Evolutionary conservation across 2,329 filamentous ascomycete genomes (phyloP).

Genomic region (Elsinoe necatrix): DNA sequence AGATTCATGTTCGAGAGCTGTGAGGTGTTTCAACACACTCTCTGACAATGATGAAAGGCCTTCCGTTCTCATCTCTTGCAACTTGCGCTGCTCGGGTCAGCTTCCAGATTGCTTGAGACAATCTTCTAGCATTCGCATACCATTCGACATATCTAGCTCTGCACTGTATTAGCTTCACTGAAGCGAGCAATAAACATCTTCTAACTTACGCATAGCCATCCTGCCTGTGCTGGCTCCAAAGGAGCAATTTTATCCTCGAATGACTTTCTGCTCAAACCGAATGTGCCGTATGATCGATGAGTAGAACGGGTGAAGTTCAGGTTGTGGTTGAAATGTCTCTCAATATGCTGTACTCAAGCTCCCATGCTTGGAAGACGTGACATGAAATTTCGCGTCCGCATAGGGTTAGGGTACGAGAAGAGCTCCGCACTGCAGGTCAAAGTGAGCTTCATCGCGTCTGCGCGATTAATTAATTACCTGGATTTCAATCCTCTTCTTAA

Average conservation of each 20-base stretch:
- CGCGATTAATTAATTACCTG: background rate
- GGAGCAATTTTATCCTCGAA: slow-evolving; percentile 12
- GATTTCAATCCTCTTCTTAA: background rate
- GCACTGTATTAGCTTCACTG: slow-evolving; percentile 24
- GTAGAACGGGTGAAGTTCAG: background rate
- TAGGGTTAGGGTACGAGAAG: background rate
- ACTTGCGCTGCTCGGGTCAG: slow-evolving; percentile 48
- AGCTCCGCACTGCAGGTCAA: background rate
- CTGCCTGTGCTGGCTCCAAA: slow-evolving; percentile 25
- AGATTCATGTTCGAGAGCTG: slow-evolving; percentile 21
- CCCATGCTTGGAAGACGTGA: background rate
- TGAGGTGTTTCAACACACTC: slow-evolving; percentile 57
- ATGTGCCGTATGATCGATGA: background rate
- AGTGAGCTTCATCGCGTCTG: background rate
- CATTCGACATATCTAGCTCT: slow-evolving; percentile 80
- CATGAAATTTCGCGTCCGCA: slow-evolving; percentile 7
- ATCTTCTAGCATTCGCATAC: slow-evolving; percentile 41
- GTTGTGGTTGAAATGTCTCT: background rate
- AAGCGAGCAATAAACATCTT: slow-evolving; percentile 48
- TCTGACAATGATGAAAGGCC: slow-evolving; percentile 96
- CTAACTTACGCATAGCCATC: slow-evolving; percentile 52
- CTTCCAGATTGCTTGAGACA: background rate
- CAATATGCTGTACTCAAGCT: background rate
- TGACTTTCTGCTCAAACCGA: background rate
- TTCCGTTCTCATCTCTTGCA: slow-evolving; percentile 94